Evolutionary conservation across 2,329 filamentous ascomycete genomes (phyloP), one percentile per base, ranked within the genome.

Genomic region (Calonectria leucothoes): DNA sequence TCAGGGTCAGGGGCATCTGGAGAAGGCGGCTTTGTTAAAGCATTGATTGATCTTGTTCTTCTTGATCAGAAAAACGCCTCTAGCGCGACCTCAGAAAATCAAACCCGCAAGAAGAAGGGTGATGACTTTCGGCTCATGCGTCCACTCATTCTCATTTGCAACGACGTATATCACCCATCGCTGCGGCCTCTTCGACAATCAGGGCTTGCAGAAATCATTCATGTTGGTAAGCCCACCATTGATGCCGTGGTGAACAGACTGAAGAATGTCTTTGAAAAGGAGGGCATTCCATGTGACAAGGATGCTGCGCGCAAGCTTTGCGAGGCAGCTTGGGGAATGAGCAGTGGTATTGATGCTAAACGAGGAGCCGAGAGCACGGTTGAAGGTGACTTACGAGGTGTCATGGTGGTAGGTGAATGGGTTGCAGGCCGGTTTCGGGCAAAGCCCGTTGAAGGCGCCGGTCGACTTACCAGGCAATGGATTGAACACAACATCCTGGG

Each of bases 21-120:
- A 45, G 97, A 99, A 82, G 96, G 96, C 66, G 97, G 97, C 0
- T 99, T 99, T 77, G 93, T 99, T 84, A 98, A 95, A 82, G 97
- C 97, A 1, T 86, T 99, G 73, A 96, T 99, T 75, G 97, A 99
- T 79, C 89, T 99, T 5, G 93, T 98, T 57, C 87, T 94, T 59
- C 87, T 95, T 14, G 97, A 98, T 80, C 94, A 98, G 84, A 95
- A 93, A 85, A 98, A 98, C 67, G 73, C 79, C 3, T 81, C 83
- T 15, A 75, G 81, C 12, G 77, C 83, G 11, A 82, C 83, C 11
- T 73, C 78, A 10, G 64, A 73, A 37, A 74, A 74, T 8, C 67
- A 78, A 17, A 71, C 71, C 27, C 78, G 76, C 17, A 91, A 88
- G 77, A 94, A 91, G 83, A 96, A 95, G 82, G 93, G 93, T 0